Conservation (phyloP, 1,139 yeast genomes). For the Tardiomyces blankii region DNA sequence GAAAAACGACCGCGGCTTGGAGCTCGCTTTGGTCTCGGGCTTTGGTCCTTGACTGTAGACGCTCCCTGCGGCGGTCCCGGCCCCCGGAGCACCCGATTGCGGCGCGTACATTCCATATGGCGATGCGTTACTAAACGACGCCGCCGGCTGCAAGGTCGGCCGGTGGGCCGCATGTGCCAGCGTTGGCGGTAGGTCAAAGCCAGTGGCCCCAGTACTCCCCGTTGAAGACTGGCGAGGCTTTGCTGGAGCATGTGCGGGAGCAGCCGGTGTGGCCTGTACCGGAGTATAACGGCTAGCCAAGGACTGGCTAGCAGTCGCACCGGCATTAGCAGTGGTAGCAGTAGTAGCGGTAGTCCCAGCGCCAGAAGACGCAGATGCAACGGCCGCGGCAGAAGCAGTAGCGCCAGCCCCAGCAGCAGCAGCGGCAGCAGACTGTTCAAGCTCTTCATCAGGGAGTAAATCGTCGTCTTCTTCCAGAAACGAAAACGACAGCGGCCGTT, state of each 20-base stretch:
- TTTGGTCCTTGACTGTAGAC: background rate
- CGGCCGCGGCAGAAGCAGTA: background rate
- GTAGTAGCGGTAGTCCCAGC: too few species aligned
- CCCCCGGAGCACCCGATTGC: too few species aligned
- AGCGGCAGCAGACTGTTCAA: background rate
- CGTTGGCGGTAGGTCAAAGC: background rate
- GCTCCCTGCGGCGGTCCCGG: too few species aligned
- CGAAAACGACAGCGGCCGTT: conserved; percentile 18
- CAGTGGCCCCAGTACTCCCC: background rate
- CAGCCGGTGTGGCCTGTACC: too few species aligned
- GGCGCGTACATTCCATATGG: too few species aligned
- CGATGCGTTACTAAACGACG: background rate
- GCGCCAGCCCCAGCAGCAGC: background rate
- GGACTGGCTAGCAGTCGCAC: too few species aligned
- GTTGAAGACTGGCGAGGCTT: background rate
- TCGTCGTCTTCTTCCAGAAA: conserved; percentile 41
- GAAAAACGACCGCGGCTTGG: conserved; percentile 34
- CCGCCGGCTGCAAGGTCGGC: background rate
- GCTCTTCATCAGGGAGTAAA: conserved; percentile 30
- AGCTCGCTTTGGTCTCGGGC: conserved; percentile 3
- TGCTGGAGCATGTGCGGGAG: too few species aligned
- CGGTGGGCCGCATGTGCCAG: background rate
- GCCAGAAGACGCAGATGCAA: background rate
- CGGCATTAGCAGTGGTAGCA: too few species aligned
- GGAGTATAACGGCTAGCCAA: background rate